Evolutionary conservation across 352 stramenopile genomes (phyloP), one percentile per base, ranked within the genome.

Genomic region (Halophytophthora batemanensis): DNA sequence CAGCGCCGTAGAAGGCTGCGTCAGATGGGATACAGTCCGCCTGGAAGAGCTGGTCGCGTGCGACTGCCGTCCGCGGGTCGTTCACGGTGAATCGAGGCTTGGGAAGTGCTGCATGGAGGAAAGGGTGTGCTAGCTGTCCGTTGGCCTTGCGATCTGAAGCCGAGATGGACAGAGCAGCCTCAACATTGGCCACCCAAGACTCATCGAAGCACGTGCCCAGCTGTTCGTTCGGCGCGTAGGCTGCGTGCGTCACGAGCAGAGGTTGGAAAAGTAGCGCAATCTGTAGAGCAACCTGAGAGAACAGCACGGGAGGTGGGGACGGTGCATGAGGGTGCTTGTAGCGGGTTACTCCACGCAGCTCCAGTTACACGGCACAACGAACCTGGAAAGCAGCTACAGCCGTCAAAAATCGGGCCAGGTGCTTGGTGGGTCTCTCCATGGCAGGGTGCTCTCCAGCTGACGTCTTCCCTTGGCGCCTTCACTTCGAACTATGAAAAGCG

Each of bases 191-290:
- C 18, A 61, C 68, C 71, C 71, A 82, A n/a, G 11, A 38, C 2
- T 74, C 35, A 21, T 77, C 65, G 6, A 82, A 56, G 18, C 71
- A 77, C 22, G 56, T 66, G 28, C 71, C 68, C 14, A 82, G 48
- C 12, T 74, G 56, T 28, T 77, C 35, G 37, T 82, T 78, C 2
- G 61, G 65, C 1, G 71, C 67, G 17, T 64, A 52, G 38, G 44
- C 48, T 13, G 64, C 61, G 33, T 22, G 4, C 41, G 35, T 31
- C 15, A n/a, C 40, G 17, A 31, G 35, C 6, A 39, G 22, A n/a
- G 45, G 22, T 13, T 33, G 38, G 33, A 53, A 34, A 18, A n/a
- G 33, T 29, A 44, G 25, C 17, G 33, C 15, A 19, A 53, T n/a
- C 13, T 17, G 21, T 55, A 61, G 11, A 12, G n/a, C n/a, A n/a